Percentiles rank a stretch among this genome's conserved stretches.
These are phyloP conservation scores for Hymenotorrendiella dingleyae DNA, from an alignment of 2,329 filamentous ascomycete species.

Conservation along the genomic window DNA sequence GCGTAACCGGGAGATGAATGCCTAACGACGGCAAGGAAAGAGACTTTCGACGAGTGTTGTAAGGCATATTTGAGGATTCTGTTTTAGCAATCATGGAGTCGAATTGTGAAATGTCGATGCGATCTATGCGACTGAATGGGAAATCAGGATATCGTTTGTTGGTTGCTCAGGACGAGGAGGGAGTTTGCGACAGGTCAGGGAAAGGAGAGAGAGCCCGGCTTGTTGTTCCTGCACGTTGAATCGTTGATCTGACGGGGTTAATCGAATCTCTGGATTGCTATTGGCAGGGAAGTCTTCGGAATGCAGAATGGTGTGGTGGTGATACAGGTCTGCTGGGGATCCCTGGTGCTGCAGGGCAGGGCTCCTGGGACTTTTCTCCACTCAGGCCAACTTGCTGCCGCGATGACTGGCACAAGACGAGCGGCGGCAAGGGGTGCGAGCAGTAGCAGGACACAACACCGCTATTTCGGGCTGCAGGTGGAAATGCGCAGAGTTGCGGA, in stretches of 20 bases:
- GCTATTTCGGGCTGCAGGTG: conserved; percentile 10
- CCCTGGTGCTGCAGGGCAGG: too few species aligned
- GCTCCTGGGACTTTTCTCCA: too few species aligned
- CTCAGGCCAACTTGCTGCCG: too few species aligned
- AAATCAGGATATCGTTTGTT: background rate
- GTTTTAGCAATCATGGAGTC: conserved; percentile 12
- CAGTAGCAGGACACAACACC: conserved; percentile 3
- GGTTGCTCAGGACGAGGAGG: conserved; percentile 3
- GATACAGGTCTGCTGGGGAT: conserved; percentile 13
- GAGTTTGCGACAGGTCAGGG: conserved; percentile 22
- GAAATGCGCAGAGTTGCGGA: background rate
- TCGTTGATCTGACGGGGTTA: conserved; percentile 27
- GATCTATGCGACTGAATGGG: conserved; percentile 12
- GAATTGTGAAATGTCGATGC: conserved; percentile 1
- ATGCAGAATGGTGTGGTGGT: conserved; percentile 25
- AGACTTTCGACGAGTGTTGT: conserved; percentile 96
- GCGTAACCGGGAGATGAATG: conserved; percentile 72
- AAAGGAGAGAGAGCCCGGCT: conserved; percentile 11
- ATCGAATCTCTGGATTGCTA: conserved; percentile 14
- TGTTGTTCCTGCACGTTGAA: conserved; percentile 30
- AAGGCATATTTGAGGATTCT: conserved; percentile 59
- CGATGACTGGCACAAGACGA: background rate
- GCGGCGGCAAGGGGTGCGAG: conserved; percentile 12
- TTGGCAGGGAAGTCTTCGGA: conserved; percentile 23
- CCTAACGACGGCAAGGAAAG: conserved; percentile 87